Evolutionary conservation across 2,329 filamentous ascomycete genomes (phyloP).

Genomic region (Pseudogymnoascus sp.): DNA sequence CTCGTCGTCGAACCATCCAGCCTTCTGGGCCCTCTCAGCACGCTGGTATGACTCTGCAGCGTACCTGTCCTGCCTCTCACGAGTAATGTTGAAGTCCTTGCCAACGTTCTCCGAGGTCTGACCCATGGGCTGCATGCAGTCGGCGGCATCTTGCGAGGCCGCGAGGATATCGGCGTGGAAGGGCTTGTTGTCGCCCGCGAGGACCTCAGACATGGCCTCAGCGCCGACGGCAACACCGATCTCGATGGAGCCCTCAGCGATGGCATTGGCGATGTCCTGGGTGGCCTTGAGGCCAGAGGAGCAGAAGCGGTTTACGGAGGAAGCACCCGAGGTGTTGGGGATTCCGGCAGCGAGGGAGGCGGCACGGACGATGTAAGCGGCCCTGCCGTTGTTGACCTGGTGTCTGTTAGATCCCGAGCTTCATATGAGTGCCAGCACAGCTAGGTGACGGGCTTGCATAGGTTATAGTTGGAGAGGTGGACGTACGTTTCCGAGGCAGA

Average conservation of each 20-base stretch:
- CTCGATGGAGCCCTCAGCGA: slow-evolving; percentile 72
- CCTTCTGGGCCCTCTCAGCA: slow-evolving; percentile 84
- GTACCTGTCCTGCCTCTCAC: slow-evolving; percentile 76
- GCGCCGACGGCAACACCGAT: slow-evolving; percentile 82
- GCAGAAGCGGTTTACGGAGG: slow-evolving; percentile 90
- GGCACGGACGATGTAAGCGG: slow-evolving; percentile 84
- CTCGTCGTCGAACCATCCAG: slow-evolving; percentile 87
- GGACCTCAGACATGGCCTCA: slow-evolving; percentile 75
- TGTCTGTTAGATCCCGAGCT: not conserved
- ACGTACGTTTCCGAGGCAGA: slow-evolving; percentile 83
- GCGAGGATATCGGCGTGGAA: slow-evolving; percentile 71
- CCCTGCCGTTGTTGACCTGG: slow-evolving; percentile 74
- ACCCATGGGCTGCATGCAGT: slow-evolving; percentile 94
- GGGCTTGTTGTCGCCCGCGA: slow-evolving; percentile 61
- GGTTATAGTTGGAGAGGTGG: not conserved
- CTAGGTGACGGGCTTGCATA: slow-evolving; percentile 23
- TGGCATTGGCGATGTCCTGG: slow-evolving; percentile 88
- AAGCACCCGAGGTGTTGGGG: slow-evolving; percentile 79
- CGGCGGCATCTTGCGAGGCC: slow-evolving; percentile 65
- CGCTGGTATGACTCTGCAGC: slow-evolving; percentile 81
- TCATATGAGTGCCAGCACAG: slow-evolving; percentile 8
- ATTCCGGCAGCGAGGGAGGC: slow-evolving; percentile 86
- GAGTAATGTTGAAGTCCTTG: slow-evolving; percentile 76
- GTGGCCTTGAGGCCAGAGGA: slow-evolving; percentile 92
- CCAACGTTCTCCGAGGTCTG: slow-evolving; percentile 97